phyloP scores from a whole-genome alignment of 306 rosid genomes.

The Vachellia collinsii region DNA sequence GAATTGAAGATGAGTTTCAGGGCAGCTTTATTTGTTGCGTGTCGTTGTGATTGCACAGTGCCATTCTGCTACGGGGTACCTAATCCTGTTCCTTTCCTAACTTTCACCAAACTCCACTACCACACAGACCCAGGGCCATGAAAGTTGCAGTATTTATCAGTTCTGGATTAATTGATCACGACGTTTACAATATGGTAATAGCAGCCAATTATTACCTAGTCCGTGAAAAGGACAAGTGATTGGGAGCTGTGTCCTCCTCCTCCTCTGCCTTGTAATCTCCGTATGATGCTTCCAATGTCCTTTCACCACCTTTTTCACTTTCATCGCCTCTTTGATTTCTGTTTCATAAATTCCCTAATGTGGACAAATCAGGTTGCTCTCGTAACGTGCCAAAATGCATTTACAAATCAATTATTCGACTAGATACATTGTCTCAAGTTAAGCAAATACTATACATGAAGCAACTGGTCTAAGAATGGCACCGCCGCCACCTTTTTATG shows the following conservation, averaged over 20 bases:
- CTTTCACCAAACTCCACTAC: conserved; percentile 58
- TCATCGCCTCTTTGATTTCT: neutral
- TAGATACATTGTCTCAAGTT: neutral
- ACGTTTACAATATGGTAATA: conserved; percentile 5
- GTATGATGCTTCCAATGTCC: conserved; percentile 45
- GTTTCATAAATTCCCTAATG: neutral
- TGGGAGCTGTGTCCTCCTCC: neutral
- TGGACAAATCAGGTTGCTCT: neutral
- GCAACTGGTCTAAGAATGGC: conserved; percentile 5
- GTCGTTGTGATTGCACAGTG: conserved; percentile 37
- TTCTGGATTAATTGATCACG: conserved; percentile 24
- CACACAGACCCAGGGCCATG: conserved; percentile 29
- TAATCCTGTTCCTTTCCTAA: conserved; percentile 45
- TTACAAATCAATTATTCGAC: neutral
- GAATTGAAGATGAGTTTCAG: conserved; percentile 36
- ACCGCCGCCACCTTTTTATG: neutral
- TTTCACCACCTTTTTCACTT: conserved; percentile 34
- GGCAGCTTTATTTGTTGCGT: conserved; percentile 32
- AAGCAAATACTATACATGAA: neutral
- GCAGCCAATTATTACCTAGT: conserved; percentile 14
- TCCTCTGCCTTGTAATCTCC: conserved; percentile 1
- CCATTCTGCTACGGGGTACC: conserved; percentile 30
- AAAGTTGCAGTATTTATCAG: conserved; percentile 17
- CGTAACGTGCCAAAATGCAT: neutral
- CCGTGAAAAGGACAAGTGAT: conserved; percentile 7